Base-by-base conservation (phyloP, 768 basidiomycete genomes). In the Lactarius sanguifluus region DNA sequence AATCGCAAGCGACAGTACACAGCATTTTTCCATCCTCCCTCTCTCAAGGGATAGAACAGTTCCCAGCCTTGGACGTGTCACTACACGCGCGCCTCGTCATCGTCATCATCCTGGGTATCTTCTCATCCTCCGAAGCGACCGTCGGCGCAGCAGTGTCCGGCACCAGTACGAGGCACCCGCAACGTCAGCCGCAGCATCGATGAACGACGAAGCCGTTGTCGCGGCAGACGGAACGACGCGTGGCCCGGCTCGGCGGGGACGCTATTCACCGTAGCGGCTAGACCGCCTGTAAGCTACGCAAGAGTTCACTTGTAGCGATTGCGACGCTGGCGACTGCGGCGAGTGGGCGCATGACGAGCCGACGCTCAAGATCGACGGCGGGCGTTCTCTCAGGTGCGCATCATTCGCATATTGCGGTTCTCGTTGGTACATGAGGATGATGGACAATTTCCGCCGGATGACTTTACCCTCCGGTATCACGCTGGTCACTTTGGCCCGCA, bases 331-430 rank as follows among this genome's bases (percentile, higher is more conserved):
- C 10, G 47, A 74, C 71, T 84, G 85, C 10, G 81, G 79, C 8
- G 79, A 77, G 9, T 34, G 28, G 2, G 25, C 47, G n/a, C 45
- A 18, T 3, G 62, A 63, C 6, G 61, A 62, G 72, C 83, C 83
- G 65, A 78, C 80, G n/a, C 89, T 90, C 23, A 82, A 81, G 70
- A 85, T 75, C 1, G 90, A 90, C 59, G 75, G 79, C 1, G 86
- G 86, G 7, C 69, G 69, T 28, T 43, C 62, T 5, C 85, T 80
- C 54, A 85, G 85, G 43, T 76, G 73, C 41, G 72, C 73, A 45
- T 68, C 70, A 36, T 36, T 36, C 18, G 78, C 16, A 3, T 40
- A 13, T 13, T 47, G 13, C 45, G 64, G 43, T 18, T 65, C 62
- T 18, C 55, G 45, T 30, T 65, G 72, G 63, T 77, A 80, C 30